A percentile compares a stretch with the other conserved stretches of the same genome.
Evolutionary conservation across 1,139 yeast genomes (phyloP).

Genomic region (Yamadazyma epiphylla): DNA sequence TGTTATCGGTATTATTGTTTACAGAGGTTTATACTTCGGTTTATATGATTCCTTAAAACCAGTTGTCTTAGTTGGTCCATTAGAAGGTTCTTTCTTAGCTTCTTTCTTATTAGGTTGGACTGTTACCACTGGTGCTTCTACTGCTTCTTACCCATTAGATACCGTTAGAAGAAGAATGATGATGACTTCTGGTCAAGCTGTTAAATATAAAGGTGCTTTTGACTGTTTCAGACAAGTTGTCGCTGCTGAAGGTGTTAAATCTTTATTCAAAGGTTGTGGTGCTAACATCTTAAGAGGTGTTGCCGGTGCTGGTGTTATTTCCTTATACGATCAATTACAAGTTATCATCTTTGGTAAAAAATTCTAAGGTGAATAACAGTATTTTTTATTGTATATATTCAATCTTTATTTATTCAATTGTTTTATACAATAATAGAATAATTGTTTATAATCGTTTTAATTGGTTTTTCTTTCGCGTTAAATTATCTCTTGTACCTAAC

Average conservation of each 20-base stretch:
- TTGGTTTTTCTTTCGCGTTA: background rate
- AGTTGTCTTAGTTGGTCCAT: conserved; percentile 52
- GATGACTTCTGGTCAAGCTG: conserved; percentile 57
- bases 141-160: conserved; percentile 55
- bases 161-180: conserved; percentile 56
- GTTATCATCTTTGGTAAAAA: conserved; percentile 49
- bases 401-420: conserved; percentile 11
- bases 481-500: background rate
- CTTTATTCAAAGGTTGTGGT: conserved; percentile 55
- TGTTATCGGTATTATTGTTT: conserved; percentile 50
- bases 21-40: conserved; percentile 57
- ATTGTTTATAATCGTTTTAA: conserved; percentile 1
- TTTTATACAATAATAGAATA: conserved; percentile 12
- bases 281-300: conserved; percentile 58
- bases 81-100: conserved; percentile 53
- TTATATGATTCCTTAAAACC: conserved; percentile 53
- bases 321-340: conserved; percentile 52
- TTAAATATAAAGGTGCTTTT: conserved; percentile 49
- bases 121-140: conserved; percentile 53
- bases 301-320: conserved; percentile 56
- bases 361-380: conserved; percentile 23
- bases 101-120: conserved; percentile 55
- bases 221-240: conserved; percentile 48
- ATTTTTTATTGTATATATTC: conserved; percentile 19
- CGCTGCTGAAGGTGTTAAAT: conserved; percentile 49